These are phyloP conservation scores for Nannizziopsis barbatae DNA, from an alignment of 2,329 filamentous ascomycete genomes.

Conservation along the genomic window DNA sequence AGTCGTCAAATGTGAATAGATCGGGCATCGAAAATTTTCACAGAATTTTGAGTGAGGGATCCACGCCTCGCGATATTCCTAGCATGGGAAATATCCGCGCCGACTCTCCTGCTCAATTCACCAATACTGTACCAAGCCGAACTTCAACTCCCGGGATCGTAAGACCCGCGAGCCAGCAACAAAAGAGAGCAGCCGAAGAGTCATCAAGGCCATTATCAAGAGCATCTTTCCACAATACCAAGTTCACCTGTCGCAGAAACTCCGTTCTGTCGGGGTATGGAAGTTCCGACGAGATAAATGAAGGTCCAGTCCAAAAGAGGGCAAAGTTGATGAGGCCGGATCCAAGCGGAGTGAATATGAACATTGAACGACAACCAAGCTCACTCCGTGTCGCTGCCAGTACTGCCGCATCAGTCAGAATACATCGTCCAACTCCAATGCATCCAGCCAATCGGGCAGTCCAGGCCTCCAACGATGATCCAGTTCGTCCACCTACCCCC, in stretches of 20 bases:
- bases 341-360: constrained; percentile 54
- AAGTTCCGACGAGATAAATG: constrained; percentile 56
- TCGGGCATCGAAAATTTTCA: constrained; percentile 37
- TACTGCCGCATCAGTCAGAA: constrained; percentile 75
- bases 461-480: constrained; percentile 30
- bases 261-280: constrained; percentile 50
- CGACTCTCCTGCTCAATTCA: constrained; percentile 31
- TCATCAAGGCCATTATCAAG: constrained; percentile 51
- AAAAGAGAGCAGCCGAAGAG: constrained; percentile 27
- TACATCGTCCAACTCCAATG: constrained; percentile 59
- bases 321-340: constrained; percentile 65
- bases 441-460: constrained; percentile 27
- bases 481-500: constrained; percentile 38
- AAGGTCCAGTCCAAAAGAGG: constrained; percentile 59
- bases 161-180: constrained; percentile 19
- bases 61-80: constrained; percentile 33
- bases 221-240: constrained; percentile 40
- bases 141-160: constrained; percentile 29
- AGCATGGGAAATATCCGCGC: constrained; percentile 25
- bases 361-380: constrained; percentile 60
- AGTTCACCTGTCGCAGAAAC: constrained; percentile 23
- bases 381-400: constrained; percentile 84
- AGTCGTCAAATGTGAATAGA: constrained; percentile 29
- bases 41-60: constrained; percentile 34
- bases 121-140: constrained; percentile 26